Conservation (phyloP, 1,284 basidiomycete genomes). For the Agroathelia rolfsii region DNA sequence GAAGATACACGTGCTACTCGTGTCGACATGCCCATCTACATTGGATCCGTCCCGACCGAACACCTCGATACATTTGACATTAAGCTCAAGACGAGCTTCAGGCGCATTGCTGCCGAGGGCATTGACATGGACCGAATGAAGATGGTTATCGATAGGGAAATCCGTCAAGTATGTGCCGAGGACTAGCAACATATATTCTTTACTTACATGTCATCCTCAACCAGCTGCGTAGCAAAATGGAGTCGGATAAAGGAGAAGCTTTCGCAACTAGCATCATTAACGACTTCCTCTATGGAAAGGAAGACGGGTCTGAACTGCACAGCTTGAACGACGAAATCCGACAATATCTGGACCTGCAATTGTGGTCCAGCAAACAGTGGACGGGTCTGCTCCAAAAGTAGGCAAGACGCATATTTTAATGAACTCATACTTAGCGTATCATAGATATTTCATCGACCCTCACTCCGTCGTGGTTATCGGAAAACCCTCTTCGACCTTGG, state of each 20-base stretch:
- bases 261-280: slow-evolving; percentile 68
- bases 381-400: slow-evolving; percentile 70
- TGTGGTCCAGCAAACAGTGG: slow-evolving; percentile 79
- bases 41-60: slow-evolving; percentile 80
- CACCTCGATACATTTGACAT: slow-evolving; percentile 66
- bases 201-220: slow-evolving; percentile 4
- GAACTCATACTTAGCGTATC: slow-evolving; percentile 7
- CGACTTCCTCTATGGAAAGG: slow-evolving; percentile 84
- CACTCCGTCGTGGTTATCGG: slow-evolving; percentile 72
- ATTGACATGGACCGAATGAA: slow-evolving; percentile 90
- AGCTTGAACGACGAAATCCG: slow-evolving; percentile 73
- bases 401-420: slow-evolving; percentile 15
- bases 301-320: slow-evolving; percentile 75
- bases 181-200: background rate
- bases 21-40: slow-evolving; percentile 68
- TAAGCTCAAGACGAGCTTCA: slow-evolving; percentile 64
- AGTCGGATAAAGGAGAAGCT: slow-evolving; percentile 68
- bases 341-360: slow-evolving; percentile 56
- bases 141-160: slow-evolving; percentile 82
- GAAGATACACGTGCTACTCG: slow-evolving; percentile 71
- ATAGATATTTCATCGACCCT: slow-evolving; percentile 71
- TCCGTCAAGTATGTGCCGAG: slow-evolving; percentile 55
- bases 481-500: slow-evolving; percentile 82
- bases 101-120: slow-evolving; percentile 64
- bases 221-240: slow-evolving; percentile 68